These are phyloP conservation scores for Stephanodiscus triporus DNA, from an alignment of 108 stramenopile genomes.

Conservation along the genomic window DNA sequence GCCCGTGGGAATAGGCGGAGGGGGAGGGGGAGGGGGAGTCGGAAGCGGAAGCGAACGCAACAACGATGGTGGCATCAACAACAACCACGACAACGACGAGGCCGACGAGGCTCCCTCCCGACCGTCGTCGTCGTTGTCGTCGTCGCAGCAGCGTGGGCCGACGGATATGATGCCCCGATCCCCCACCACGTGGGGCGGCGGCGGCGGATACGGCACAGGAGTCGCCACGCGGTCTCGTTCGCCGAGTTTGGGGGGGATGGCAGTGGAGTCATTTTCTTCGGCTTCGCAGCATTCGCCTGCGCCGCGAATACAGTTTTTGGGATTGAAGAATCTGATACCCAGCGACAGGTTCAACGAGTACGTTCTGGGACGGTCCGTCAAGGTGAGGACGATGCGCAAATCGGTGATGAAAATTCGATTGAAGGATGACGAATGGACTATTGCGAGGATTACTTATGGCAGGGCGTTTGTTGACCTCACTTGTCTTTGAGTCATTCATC, in stretches of 20 bases:
- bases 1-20: conserved; percentile 29
- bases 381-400: conserved; percentile 28
- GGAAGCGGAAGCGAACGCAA: neutral
- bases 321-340: conserved; percentile 45
- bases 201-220: neutral
- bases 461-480: neutral
- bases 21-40: neutral
- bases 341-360: conserved; percentile 58
- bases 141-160: conserved; percentile 25
- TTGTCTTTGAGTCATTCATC: conserved; percentile 3
- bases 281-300: conserved; percentile 5
- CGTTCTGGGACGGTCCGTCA: conserved; percentile 47
- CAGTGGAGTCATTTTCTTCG: neutral
- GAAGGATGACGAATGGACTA: neutral
- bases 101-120: conserved; percentile 3
- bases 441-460: neutral
- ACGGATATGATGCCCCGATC: conserved; percentile 40
- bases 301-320: conserved; percentile 31
- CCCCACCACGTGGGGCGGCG: neutral
- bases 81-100: conserved; percentile 4
- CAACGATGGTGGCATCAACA: neutral
- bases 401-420: neutral
- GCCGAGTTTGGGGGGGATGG: conserved; percentile 13
- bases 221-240: conserved; percentile 34
- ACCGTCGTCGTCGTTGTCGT: conserved; percentile 6